phyloP scores from a whole-genome alignment of 176 grass and related monocot genomes.

The Saccharum spontaneum region DNA sequence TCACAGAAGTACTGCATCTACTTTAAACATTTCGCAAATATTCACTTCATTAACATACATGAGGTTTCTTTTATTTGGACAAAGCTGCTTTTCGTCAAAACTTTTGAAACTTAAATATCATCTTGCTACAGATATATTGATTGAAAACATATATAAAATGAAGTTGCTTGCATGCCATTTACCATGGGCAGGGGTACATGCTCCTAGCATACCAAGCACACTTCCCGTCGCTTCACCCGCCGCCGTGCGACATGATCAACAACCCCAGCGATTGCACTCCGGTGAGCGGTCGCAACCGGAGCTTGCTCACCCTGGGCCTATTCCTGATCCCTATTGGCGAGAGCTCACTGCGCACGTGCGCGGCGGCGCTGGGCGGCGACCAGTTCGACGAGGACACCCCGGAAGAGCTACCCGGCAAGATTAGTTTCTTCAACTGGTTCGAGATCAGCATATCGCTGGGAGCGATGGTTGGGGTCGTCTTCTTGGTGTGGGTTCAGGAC shows the following conservation, averaged over 20 bases:
- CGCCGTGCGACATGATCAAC: not conserved
- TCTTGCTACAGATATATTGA: too few relatives aligned
- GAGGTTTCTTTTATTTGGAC: too few relatives aligned
- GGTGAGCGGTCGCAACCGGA: not conserved
- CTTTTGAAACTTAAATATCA: too few relatives aligned
- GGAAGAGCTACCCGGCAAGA: not conserved
- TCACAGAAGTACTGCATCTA: too few relatives aligned
- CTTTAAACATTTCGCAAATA: too few relatives aligned
- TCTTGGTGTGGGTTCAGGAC: not conserved
- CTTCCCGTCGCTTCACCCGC: not conserved
- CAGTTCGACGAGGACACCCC: not conserved
- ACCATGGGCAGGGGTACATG: not conserved
- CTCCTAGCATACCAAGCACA: not conserved
- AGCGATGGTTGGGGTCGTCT: not conserved
- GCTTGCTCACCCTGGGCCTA: not conserved
- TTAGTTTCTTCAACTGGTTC: not conserved
- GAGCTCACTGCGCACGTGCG: not conserved
- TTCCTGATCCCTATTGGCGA: not conserved
- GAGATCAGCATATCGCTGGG: not conserved
- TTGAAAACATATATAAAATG: too few relatives aligned
- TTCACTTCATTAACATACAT: too few relatives aligned
- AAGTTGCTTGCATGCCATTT: too few relatives aligned
- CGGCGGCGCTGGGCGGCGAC: not conserved
- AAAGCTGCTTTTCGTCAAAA: too few relatives aligned
- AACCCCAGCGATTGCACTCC: not conserved